These are phyloP conservation scores for Chaetothyriales sp. DNA, from an alignment of 2,329 filamentous ascomycete genomes.

Conservation along the genomic window DNA sequence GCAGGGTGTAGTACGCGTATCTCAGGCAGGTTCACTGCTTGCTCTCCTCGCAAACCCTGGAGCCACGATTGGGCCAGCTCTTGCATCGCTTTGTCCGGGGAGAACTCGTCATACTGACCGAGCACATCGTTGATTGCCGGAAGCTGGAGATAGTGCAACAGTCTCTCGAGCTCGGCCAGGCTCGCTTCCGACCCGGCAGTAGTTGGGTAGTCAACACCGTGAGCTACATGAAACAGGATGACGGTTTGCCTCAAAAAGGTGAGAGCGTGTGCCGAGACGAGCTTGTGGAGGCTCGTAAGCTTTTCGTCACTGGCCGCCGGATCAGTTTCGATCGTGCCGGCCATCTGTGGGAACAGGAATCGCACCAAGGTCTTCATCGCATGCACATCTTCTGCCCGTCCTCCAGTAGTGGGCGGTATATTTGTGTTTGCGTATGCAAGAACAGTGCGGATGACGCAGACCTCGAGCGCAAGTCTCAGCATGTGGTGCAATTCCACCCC, in stretches of 20 bases:
- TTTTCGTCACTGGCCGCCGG: background rate
- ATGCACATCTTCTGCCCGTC: background rate
- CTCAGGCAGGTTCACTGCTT: constrained; percentile 22
- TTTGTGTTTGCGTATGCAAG: constrained; percentile 27
- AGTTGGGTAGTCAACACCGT: constrained; percentile 72
- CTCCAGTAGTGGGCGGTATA: background rate
- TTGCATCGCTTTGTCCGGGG: constrained; percentile 29
- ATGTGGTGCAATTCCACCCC: constrained; percentile 43
- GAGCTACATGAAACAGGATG: constrained; percentile 73
- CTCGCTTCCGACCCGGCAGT: constrained; percentile 48
- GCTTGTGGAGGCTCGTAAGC: constrained; percentile 9
- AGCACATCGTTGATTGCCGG: constrained; percentile 71
- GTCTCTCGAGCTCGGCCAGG: constrained; percentile 63
- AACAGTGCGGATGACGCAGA: constrained; percentile 75
- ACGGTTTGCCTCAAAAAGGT: constrained; percentile 73
- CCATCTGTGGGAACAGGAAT: background rate
- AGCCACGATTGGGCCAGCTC: constrained; percentile 56
- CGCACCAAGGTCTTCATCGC: background rate
- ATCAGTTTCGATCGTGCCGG: background rate
- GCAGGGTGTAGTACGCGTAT: constrained; percentile 60
- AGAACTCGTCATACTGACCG: constrained; percentile 34
- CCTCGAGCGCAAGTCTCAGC: constrained; percentile 72
- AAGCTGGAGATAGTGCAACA: constrained; percentile 59
- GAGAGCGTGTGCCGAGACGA: constrained; percentile 68
- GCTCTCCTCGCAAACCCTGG: constrained; percentile 36